Evolutionary conservation across 148 eudicot genomes (phyloP).

Genomic region (Fallopia convolvulus): DNA sequence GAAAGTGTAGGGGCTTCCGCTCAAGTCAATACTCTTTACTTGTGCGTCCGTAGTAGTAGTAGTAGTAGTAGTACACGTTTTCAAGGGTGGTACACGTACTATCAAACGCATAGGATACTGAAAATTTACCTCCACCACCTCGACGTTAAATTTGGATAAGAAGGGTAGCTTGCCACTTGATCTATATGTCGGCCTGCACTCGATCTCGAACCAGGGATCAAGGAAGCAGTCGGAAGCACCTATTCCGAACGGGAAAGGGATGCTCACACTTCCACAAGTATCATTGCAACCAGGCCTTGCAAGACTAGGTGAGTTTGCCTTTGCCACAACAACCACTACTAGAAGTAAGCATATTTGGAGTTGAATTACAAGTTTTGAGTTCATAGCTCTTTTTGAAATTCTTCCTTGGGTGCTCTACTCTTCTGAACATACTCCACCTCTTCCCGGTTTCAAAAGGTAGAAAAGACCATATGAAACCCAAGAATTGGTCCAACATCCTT

Average conservation of each 20-base stretch:
- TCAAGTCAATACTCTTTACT: neutral
- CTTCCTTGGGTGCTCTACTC: too few relatives aligned
- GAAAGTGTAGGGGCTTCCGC: neutral
- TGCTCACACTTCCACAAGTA: neutral
- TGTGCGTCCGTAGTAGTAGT: neutral
- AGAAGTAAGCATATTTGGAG: neutral
- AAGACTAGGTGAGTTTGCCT: neutral
- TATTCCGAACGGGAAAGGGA: constrained; percentile 2
- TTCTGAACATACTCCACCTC: too few relatives aligned
- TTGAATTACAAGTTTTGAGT: neutral
- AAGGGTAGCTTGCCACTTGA: neutral
- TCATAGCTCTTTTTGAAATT: neutral
- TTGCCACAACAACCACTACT: neutral
- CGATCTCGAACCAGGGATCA: neutral
- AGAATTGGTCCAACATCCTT: too few relatives aligned
- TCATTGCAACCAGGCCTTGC: constrained; percentile 33
- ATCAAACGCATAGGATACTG: neutral
- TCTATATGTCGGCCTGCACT: neutral
- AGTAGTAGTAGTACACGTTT: neutral
- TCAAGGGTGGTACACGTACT: neutral
- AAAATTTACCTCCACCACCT: neutral
- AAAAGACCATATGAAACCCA: too few relatives aligned
- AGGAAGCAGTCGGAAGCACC: neutral
- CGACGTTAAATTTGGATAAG: neutral
- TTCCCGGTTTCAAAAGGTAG: too few relatives aligned